phyloP scores from a whole-genome alignment of 225 moss, liverwort and hornwort genomes.

The Thuidium tamariscinum region DNA sequence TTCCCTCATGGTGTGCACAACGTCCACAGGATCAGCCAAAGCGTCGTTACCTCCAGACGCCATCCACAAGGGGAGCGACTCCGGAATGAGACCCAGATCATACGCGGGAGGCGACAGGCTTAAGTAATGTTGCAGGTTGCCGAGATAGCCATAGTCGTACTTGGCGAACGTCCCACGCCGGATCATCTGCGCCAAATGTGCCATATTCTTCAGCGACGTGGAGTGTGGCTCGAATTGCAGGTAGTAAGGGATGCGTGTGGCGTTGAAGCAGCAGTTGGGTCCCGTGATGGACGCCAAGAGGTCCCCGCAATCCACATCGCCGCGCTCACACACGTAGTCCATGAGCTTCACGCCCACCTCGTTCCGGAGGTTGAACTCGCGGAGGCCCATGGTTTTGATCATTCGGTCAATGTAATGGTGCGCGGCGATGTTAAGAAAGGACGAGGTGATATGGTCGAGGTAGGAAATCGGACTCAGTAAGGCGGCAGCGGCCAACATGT shows the following conservation, averaged over 20 bases:
- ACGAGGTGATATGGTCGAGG: slow-evolving; percentile 72
- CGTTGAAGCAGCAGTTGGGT: slow-evolving; percentile 93
- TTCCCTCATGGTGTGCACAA: slow-evolving; percentile 47
- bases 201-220: slow-evolving; percentile 85
- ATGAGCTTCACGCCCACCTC: slow-evolving; percentile 63
- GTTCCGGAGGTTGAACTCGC: slow-evolving; percentile 74
- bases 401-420: slow-evolving; percentile 76
- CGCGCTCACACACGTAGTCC: slow-evolving; percentile 61
- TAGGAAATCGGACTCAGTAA: slow-evolving; percentile 86
- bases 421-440: slow-evolving; percentile 63
- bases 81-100: slow-evolving; percentile 46
- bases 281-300: slow-evolving; percentile 76
- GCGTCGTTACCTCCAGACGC: slow-evolving; percentile 83
- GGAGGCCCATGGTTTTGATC: slow-evolving; percentile 66
- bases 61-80: slow-evolving; percentile 69
- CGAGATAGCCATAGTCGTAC: slow-evolving; percentile 79
- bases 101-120: slow-evolving; percentile 56
- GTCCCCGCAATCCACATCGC: slow-evolving; percentile 68
- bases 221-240: slow-evolving; percentile 88
- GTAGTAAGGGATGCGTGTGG: slow-evolving; percentile 67
- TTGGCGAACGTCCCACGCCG: slow-evolving; percentile 65
- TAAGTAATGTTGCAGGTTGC: slow-evolving; percentile 68
- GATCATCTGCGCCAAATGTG: slow-evolving; percentile 92
- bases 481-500: slow-evolving; percentile 68
- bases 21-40: slow-evolving; percentile 62